Evolutionary conservation across 2,329 filamentous ascomycete species (phyloP), one percentile per base, ranked within the genome.

Genomic region (Didymella keratinophila): DNA sequence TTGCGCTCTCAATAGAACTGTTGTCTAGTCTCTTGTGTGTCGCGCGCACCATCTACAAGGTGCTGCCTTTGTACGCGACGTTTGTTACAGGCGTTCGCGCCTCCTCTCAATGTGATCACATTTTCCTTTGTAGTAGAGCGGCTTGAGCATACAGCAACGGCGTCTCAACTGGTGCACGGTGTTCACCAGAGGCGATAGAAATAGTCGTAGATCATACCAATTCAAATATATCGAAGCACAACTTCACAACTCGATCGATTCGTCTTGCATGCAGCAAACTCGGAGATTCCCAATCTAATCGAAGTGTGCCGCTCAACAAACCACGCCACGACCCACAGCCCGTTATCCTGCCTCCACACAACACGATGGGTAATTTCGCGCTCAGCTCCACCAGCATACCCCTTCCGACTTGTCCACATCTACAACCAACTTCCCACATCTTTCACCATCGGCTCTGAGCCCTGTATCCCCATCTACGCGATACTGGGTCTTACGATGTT

Each of bases 111-210:
- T 28, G 28, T 20, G n/a, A 4, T 23, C n/a, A 23, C 2, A 34
- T 53, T 36, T 9, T 54, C 48, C 8, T 57, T 47, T 57, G 54
- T 57, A n/a, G 11, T 14, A 18, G 14, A 18, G 16, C 20, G 20
- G 23, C 41, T 25, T n/a, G 27, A 36, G 27, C 46, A 28, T 18
- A 28, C 16, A 49, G 18, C 6, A 21, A n/a, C 14, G 39, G 23
- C 18, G 34, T 20, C n/a, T 21, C 14, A 30, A 16, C 4, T 14
- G 36, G 18, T 48, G 37, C 23, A 49, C 11, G 37, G 39, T n/a
- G 23, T 37, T 34, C 21, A 47, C 43, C 28, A 42, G 16, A 36
- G n/a, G 36, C 12, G 44, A 39, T 16, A 50, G 25, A 27, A 43
- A 14, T 41, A 50, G 46, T 50, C 6, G 2, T 58, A 52, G 28